Percentiles rank a stretch among this genome's conserved stretches.
Conservation (phyloP, 768 basidiomycete genomes). For the Collybia nuda region DNA sequence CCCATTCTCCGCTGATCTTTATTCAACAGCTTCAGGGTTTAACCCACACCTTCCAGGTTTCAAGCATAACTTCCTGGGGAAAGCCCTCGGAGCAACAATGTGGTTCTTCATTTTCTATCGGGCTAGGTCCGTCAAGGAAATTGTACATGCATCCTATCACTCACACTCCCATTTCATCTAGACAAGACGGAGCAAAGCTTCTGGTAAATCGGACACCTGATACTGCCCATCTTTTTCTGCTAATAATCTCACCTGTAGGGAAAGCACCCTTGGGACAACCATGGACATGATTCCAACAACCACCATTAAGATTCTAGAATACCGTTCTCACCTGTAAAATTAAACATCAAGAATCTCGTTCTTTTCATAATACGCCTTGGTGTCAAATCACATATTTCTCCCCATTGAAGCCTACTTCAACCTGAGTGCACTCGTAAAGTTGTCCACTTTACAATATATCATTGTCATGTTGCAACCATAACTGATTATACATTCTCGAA, state of each 20-base stretch:
- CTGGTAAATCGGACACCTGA: slow-evolving; percentile 45
- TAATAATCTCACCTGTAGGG: slow-evolving; percentile 35
- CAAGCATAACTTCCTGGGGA: slow-evolving; percentile 75
- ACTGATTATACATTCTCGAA: too few relatives aligned
- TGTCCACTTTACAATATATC: too few relatives aligned
- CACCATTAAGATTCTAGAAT: background rate
- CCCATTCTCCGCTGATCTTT: slow-evolving; percentile 5
- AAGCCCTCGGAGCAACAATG: slow-evolving; percentile 89
- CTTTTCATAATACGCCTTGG: background rate
- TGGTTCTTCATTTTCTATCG: slow-evolving; percentile 99
- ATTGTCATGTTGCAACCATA: too few relatives aligned
- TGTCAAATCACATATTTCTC: too few relatives aligned
- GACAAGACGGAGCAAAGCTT: slow-evolving; percentile 76
- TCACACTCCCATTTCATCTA: slow-evolving; percentile 22
- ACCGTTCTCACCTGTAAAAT: background rate
- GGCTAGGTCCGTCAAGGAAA: slow-evolving; percentile 62
- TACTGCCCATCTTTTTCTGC: background rate
- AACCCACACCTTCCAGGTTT: slow-evolving; percentile 84
- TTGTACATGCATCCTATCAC: background rate
- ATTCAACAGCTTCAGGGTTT: slow-evolving; percentile 66
- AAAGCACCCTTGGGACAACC: slow-evolving; percentile 45
- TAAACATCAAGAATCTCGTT: background rate
- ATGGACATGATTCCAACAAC: slow-evolving; percentile 27
- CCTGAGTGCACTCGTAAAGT: too few relatives aligned
- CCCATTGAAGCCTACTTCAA: too few relatives aligned